Conservation (phyloP, 805 yeast species). For the Lipomyces chichibuensis region DNA sequence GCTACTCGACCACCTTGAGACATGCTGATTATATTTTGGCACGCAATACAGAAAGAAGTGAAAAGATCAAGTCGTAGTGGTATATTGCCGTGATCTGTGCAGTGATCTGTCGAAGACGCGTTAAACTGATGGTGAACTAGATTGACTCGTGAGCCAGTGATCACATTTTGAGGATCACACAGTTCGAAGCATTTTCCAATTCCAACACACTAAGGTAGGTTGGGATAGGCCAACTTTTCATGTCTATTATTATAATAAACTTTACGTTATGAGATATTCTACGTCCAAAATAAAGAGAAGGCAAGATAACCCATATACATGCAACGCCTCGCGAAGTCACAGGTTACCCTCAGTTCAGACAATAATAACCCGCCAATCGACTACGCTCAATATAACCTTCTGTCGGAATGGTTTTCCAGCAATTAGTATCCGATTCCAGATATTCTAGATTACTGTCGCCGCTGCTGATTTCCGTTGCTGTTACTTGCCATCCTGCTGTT, state of each 20-base stretch:
- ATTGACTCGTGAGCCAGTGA: too few relatives aligned
- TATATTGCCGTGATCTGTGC: not conserved
- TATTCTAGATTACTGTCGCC: not conserved
- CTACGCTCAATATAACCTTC: not conserved
- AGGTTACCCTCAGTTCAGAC: too few relatives aligned
- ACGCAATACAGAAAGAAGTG: not conserved
- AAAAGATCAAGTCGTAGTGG: not conserved
- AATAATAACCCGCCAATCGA: not conserved
- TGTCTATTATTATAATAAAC: not conserved
- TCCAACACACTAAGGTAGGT: too few relatives aligned
- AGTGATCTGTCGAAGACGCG: not conserved
- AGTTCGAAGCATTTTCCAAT: too few relatives aligned
- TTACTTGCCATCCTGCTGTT: not conserved
- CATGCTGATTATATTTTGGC: not conserved
- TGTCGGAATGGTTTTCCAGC: not conserved
- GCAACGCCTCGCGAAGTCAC: not conserved
- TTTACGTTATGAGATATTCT: not conserved
- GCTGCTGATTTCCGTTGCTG: slow-evolving; percentile 14
- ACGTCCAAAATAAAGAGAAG: not conserved
- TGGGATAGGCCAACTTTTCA: too few relatives aligned
- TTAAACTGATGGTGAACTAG: too few relatives aligned
- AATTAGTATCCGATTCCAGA: not conserved
- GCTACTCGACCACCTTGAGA: not conserved
- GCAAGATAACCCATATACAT: not conserved
- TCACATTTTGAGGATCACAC: too few relatives aligned